Base-by-base conservation (phyloP, 345 rosid species). In the Eucalyptus leucophloia region DNA sequence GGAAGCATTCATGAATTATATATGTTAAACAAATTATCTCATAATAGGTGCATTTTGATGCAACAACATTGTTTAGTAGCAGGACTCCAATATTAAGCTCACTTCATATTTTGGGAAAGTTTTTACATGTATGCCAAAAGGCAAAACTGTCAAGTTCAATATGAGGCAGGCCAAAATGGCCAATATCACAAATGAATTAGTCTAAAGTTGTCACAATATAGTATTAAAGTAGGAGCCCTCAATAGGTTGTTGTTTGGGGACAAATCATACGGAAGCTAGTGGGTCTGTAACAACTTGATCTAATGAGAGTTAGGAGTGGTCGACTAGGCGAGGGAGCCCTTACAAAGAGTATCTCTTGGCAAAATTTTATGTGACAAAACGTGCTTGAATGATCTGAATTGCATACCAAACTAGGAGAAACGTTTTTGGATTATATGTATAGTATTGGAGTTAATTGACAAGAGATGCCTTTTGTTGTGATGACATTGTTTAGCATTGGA, bases 111-210 rank as follows among this genome's bases (percentile, higher is more conserved):
- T n/a, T 67, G 40, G 40, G 23, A 67, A 67, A 67, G 23, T 67
- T 40, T 67, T 17, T 32, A 32, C 23, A 15, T n/a, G 80, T 16
- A 67, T 32, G 3, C 23, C 21, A 67, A 67, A 67, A 32, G 40
- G 17, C 12, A 32, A 67, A 32, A 67, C 7, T 4, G 7, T n/a
- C 23, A 32, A 8, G 40, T 17, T 32, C 5, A 0, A 16, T 32
- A 67, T 67, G 11, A 67, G 40, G 40, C 0, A 1, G 80, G 26
- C 45, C 45, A 69, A 69, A 21, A 69, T 0, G 8, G 0, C 21
- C 7, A 69, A 34, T 18, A 69, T 12, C 44, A 18, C 44, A 1
- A 72, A 4, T 34, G 13, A 34, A 19, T 32, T 72, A 34, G 8
- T 34, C 26, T 34, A 72, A 72, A 42, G 82, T 21, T 10, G 4